Conservation (phyloP, 202 grass and related monocot genomes). For the Panicum virgatum region DNA sequence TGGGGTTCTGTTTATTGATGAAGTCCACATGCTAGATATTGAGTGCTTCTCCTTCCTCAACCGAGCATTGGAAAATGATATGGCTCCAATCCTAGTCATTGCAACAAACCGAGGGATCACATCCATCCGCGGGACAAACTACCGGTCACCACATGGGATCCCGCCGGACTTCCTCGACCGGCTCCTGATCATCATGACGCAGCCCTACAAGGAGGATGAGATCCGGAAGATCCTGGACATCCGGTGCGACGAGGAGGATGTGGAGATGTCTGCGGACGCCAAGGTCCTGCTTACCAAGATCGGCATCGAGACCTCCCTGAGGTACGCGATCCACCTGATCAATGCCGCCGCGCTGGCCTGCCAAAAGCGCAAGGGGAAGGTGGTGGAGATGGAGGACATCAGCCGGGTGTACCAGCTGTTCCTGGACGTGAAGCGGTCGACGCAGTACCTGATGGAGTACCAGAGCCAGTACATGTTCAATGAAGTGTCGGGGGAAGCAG, state of each 20-base stretch:
- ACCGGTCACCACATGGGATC: constrained; percentile 78
- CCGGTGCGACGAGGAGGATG: constrained; percentile 80
- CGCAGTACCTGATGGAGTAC: constrained; percentile 86
- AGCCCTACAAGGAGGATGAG: constrained; percentile 68
- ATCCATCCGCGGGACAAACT: constrained; percentile 82
- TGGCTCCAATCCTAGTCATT: constrained; percentile 86
- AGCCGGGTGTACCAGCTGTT: constrained; percentile 85
- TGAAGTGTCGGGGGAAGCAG: constrained; percentile 60
- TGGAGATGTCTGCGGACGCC: constrained; percentile 77
- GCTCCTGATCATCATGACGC: constrained; percentile 68
- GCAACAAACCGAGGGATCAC: constrained; percentile 90
- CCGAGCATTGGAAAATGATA: constrained; percentile 80
- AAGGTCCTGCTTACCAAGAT: constrained; percentile 90
- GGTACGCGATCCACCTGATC: constrained; percentile 87
- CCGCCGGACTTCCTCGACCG: constrained; percentile 79
- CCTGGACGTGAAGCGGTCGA: constrained; percentile 84
- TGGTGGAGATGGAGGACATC: constrained; percentile 89
- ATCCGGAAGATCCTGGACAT: constrained; percentile 83
- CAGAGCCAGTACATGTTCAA: constrained; percentile 95
- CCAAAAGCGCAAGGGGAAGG: constrained; percentile 78
- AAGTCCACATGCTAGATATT: constrained; percentile 96
- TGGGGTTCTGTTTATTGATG: constrained; percentile 93
- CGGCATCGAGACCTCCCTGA: constrained; percentile 76
- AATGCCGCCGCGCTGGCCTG: constrained; percentile 69
- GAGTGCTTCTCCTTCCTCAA: constrained; percentile 97